Evolutionary conservation across 345 rosid species (phyloP).

Genomic region (Syzygium jambos): DNA sequence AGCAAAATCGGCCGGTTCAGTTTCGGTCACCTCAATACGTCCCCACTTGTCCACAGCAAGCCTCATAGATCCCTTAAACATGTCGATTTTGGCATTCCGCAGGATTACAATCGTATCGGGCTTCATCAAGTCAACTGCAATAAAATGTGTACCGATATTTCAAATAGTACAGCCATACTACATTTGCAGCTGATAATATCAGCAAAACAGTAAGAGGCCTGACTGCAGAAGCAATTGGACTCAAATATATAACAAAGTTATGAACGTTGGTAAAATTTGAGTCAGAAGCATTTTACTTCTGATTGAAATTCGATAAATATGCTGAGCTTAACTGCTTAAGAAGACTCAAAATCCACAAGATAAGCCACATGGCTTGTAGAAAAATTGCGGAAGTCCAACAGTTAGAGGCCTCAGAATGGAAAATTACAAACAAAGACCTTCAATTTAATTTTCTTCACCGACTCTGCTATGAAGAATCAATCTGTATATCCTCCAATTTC

Average conservation of each 20-base stretch:
- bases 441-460: background rate
- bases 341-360: background rate
- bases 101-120: background rate
- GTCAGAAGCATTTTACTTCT: background rate
- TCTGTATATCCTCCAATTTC: background rate
- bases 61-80: conserved; percentile 12
- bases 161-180: background rate
- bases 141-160: background rate
- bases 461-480: background rate
- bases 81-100: conserved; percentile 8
- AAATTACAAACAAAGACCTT: background rate
- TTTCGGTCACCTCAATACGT: conserved; percentile 1
- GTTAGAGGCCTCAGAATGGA: background rate
- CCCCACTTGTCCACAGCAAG: conserved; percentile 13
- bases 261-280: background rate
- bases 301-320: background rate
- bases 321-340: background rate
- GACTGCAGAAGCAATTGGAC: background rate
- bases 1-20: background rate
- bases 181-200: background rate
- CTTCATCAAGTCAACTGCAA: conserved; percentile 11
- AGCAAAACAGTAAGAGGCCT: background rate
- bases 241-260: background rate
- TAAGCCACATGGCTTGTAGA: background rate
- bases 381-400: background rate